Percentiles rank a stretch among this genome's conserved stretches.
Conservation (phyloP, 2,329 filamentous ascomycete species). For the Aspergillus tubingensis region DNA sequence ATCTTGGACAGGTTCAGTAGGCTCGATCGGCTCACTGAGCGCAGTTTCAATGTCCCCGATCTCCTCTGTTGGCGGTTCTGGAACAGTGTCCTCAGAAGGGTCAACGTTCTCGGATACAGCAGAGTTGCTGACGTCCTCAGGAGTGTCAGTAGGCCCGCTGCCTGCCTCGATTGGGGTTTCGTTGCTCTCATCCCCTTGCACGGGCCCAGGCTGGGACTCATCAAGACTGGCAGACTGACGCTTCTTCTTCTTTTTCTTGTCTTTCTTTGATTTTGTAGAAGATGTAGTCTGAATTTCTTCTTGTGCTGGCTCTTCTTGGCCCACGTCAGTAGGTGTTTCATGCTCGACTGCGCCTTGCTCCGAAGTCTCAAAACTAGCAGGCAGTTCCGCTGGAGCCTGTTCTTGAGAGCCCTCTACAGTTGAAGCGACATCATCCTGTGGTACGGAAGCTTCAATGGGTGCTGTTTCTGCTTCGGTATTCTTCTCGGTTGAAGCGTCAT, state of each 20-base stretch:
- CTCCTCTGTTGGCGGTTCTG: background rate
- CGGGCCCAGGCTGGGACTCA: background rate
- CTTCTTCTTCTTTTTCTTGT: constrained; percentile 28
- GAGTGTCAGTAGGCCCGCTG: background rate
- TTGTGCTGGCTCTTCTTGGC: constrained; percentile 6
- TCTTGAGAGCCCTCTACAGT: background rate
- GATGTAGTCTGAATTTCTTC: constrained; percentile 18
- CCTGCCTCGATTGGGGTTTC: constrained; percentile 1
- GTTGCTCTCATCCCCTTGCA: background rate
- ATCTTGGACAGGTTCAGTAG: constrained; percentile 12
- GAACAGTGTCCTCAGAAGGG: background rate
- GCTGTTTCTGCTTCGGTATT: background rate
- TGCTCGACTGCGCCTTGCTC: background rate
- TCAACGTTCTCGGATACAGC: background rate
- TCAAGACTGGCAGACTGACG: constrained; percentile 8
- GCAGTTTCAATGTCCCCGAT: constrained; percentile 6
- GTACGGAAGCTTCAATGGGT: background rate
- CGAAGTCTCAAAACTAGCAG: no score
- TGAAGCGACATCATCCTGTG: background rate
- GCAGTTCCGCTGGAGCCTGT: background rate
- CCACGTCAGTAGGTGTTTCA: constrained; percentile 3
- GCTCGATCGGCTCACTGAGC: background rate
- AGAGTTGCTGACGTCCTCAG: background rate
- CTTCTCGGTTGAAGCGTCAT: background rate
- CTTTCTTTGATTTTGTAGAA: constrained; percentile 28